phyloP scores from a whole-genome alignment of 495 filamentous ascomycete genomes.

The Podospora anserina region DNA sequence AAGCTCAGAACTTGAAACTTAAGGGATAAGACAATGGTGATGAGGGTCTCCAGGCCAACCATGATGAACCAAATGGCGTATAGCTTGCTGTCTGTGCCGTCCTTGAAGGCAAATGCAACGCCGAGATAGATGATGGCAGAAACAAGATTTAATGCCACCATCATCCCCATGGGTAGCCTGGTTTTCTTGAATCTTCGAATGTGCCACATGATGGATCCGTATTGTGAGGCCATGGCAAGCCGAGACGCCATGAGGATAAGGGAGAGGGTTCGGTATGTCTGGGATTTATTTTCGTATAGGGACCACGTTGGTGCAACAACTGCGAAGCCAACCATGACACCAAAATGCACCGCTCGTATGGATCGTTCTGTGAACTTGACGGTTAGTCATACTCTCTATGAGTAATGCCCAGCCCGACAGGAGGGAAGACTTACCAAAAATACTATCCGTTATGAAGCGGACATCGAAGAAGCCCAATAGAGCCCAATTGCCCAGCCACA shows the following conservation, averaged over 20 bases:
- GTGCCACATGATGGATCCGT: conserved; percentile 48
- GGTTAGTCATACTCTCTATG: neutral
- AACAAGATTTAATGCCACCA: conserved; percentile 40
- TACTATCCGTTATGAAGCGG: conserved; percentile 61
- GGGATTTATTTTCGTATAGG: conserved; percentile 38
- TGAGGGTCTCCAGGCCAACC: conserved; percentile 50
- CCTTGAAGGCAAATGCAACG: conserved; percentile 42
- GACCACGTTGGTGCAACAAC: conserved; percentile 46
- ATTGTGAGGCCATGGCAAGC: conserved; percentile 54
- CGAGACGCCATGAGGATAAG: conserved; percentile 60
- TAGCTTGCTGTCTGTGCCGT: conserved; percentile 15
- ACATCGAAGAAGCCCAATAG: conserved; percentile 67
- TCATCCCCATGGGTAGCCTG: conserved; percentile 38
- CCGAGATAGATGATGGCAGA: conserved; percentile 50
- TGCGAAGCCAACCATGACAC: conserved; percentile 61
- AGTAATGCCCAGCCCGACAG: neutral
- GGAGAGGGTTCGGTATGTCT: conserved; percentile 53
- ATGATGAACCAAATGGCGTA: conserved; percentile 53
- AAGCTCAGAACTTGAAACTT: conserved; percentile 56
- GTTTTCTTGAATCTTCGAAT: conserved; percentile 39
- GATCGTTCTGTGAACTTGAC: conserved; percentile 38
- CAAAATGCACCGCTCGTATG: conserved; percentile 60
- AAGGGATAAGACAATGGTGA: conserved; percentile 51
- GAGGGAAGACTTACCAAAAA: conserved; percentile 39
- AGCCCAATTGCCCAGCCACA: conserved; percentile 68